Percentiles rank a stretch among this genome's conserved stretches.
Evolutionary conservation across 1,284 basidiomycete genomes (phyloP).

Genomic region (Tilletia walkeri): DNA sequence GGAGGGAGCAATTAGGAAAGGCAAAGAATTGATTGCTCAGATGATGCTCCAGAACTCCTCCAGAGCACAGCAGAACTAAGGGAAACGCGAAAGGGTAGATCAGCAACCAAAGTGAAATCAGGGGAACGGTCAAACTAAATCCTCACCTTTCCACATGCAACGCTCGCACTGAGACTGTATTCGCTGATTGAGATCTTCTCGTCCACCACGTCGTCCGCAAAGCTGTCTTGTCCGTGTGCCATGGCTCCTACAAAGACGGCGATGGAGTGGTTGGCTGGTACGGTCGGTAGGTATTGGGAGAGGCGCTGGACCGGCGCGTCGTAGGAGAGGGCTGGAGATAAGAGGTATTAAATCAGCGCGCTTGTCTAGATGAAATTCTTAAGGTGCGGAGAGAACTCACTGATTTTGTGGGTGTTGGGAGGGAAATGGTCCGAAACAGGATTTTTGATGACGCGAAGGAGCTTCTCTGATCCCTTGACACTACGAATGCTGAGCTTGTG

Average conservation of each 20-base stretch:
- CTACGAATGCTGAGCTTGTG: constrained; percentile 94
- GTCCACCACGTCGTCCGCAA: constrained; percentile 93
- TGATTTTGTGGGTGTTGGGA: constrained; percentile 87
- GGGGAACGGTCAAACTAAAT: not conserved
- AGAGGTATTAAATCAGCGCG: constrained; percentile 15
- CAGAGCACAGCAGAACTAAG: constrained; percentile 68
- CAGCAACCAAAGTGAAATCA: constrained; percentile 5
- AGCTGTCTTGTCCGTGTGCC: constrained; percentile 74
- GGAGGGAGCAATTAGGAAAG: not conserved
- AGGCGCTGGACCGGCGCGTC: constrained; percentile 82
- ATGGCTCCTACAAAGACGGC: constrained; percentile 92
- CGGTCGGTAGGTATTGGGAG: constrained; percentile 74
- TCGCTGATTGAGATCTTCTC: constrained; percentile 96
- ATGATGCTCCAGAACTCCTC: constrained; percentile 58
- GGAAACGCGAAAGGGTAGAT: constrained; percentile 2
- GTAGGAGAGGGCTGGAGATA: constrained; percentile 71
- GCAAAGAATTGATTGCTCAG: constrained; percentile 25
- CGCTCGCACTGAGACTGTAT: constrained; percentile 88
- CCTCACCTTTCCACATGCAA: constrained; percentile 89
- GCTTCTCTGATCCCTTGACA: constrained; percentile 92
- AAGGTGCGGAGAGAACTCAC: constrained; percentile 16
- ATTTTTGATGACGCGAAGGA: constrained; percentile 97
- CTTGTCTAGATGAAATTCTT: not conserved
- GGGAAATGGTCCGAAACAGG: constrained; percentile 94
- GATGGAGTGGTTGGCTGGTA: constrained; percentile 82